Evolutionary conservation across 441 rosid species (phyloP).

Genomic region (Adansonia grandidieri): DNA sequence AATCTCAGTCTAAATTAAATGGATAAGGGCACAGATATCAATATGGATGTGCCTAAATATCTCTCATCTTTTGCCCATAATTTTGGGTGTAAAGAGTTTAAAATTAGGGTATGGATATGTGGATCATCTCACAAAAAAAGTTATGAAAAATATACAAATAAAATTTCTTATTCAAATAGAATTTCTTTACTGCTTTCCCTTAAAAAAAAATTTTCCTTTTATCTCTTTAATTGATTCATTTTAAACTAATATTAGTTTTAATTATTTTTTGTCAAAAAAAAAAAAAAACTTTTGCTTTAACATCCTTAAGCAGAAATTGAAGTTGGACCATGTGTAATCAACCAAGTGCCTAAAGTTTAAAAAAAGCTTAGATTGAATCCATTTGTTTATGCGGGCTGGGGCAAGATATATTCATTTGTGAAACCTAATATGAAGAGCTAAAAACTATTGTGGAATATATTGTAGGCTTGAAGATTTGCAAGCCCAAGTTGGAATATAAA

Average conservation of each 20-base stretch:
- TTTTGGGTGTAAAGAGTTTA: not conserved
- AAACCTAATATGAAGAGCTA: not conserved
- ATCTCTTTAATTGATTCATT: not conserved
- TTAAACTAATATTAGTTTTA: too few relatives aligned
- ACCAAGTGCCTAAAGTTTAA: not conserved
- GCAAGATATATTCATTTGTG: not conserved
- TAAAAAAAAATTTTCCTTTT: too few relatives aligned
- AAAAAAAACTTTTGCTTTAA: too few relatives aligned
- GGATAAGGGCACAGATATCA: not conserved
- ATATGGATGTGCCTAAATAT: not conserved
- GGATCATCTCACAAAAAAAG: not conserved
- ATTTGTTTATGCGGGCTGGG: not conserved
- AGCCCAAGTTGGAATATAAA: not conserved
- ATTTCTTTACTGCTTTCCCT: not conserved
- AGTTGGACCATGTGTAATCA: not conserved
- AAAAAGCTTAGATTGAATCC: not conserved
- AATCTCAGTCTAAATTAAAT: not conserved
- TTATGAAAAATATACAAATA: not conserved
- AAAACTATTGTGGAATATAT: not conserved
- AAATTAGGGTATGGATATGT: not conserved
- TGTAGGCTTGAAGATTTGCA: not conserved
- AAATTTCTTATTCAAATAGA: not conserved
- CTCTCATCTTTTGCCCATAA: not conserved
- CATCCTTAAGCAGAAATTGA: not conserved
- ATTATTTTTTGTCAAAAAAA: too few relatives aligned